These are phyloP conservation scores for Aristolochia contorta DNA, from an alignment of 164 flowering plant genomes.

Conservation along the genomic window DNA sequence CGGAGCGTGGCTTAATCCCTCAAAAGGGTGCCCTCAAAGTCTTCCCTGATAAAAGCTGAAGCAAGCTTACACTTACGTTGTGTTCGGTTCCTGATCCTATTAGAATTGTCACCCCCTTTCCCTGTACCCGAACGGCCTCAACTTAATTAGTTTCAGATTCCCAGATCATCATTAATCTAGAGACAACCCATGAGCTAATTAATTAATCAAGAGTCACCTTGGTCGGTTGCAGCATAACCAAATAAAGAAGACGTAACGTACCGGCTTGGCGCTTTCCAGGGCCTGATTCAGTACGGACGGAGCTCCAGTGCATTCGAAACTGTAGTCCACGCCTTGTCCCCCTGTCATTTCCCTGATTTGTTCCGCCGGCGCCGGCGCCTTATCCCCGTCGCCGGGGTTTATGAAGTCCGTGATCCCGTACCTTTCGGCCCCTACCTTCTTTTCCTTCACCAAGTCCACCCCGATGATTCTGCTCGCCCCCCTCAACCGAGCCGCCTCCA, in stretches of 20 bases:
- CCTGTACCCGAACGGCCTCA: neutral
- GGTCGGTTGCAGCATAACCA: no score
- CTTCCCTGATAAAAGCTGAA: constrained; percentile 18
- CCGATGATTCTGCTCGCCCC: constrained; percentile 33
- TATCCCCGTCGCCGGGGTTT: constrained; percentile 20
- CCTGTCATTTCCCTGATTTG: constrained; percentile 30
- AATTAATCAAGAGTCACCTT: no score
- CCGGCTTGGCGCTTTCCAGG: constrained; percentile 28
- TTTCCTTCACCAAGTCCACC: constrained; percentile 29
- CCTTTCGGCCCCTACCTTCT: constrained; percentile 20
- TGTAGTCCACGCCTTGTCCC: constrained; percentile 44
- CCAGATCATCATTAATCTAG: no score
- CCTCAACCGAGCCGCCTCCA: constrained; percentile 29
- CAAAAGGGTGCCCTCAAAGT: constrained; percentile 36
- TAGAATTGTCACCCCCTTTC: constrained; percentile 18
- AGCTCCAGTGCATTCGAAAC: constrained; percentile 43
- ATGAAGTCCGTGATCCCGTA: constrained; percentile 47
- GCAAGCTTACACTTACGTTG: constrained; percentile 7
- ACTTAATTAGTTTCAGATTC: neutral
- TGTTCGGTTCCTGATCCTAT: constrained; percentile 20
- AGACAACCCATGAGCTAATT: no score
- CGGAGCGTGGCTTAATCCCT: constrained; percentile 33
- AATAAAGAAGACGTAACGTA: constrained; percentile 8
- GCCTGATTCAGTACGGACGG: constrained; percentile 24
- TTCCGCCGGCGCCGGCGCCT: constrained; percentile 22